phyloP scores from a whole-genome alignment of 1,139 yeast species.

The Yamadazyma friedrichii region DNA sequence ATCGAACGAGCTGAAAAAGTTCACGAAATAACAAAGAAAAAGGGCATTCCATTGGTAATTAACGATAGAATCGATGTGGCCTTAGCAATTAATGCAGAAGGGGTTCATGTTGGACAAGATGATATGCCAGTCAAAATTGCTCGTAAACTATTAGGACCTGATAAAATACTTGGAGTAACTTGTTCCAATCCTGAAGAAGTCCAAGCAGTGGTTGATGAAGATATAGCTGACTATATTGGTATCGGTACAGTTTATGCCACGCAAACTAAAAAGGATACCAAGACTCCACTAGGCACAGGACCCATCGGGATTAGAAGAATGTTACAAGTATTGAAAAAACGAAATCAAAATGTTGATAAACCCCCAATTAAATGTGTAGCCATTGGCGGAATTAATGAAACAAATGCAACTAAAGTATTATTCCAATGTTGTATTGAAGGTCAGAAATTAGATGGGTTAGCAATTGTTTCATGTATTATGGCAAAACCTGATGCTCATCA shows the following conservation, averaged over 20 bases:
- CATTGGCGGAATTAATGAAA: slow-evolving; percentile 81
- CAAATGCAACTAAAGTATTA: slow-evolving; percentile 59
- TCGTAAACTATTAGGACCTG: slow-evolving; percentile 64
- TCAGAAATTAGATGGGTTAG: slow-evolving; percentile 68
- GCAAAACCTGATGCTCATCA: slow-evolving; percentile 57
- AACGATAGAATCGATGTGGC: slow-evolving; percentile 92
- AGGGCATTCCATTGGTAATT: slow-evolving; percentile 74
- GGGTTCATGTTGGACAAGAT: slow-evolving; percentile 92
- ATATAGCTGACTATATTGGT: slow-evolving; percentile 77
- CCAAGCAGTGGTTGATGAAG: slow-evolving; percentile 50
- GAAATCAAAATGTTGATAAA: slow-evolving; percentile 18
- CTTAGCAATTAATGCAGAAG: slow-evolving; percentile 85
- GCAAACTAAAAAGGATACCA: slow-evolving; percentile 57
- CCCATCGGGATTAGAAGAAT: slow-evolving; percentile 63
- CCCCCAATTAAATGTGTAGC: slow-evolving; percentile 57
- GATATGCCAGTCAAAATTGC: slow-evolving; percentile 72
- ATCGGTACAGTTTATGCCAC: slow-evolving; percentile 83
- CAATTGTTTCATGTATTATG: slow-evolving; percentile 86
- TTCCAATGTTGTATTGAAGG: slow-evolving; percentile 49
- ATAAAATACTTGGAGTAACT: slow-evolving; percentile 79
- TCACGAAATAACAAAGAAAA: slow-evolving; percentile 57
- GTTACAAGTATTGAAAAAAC: slow-evolving; percentile 45
- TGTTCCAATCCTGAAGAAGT: slow-evolving; percentile 64
- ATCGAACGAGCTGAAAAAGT: slow-evolving; percentile 59
- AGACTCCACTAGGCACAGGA: slow-evolving; percentile 52